Base-by-base conservation (phyloP, 371 early-diverging fungal genomes). In the Apophysomyces elegans region DNA sequence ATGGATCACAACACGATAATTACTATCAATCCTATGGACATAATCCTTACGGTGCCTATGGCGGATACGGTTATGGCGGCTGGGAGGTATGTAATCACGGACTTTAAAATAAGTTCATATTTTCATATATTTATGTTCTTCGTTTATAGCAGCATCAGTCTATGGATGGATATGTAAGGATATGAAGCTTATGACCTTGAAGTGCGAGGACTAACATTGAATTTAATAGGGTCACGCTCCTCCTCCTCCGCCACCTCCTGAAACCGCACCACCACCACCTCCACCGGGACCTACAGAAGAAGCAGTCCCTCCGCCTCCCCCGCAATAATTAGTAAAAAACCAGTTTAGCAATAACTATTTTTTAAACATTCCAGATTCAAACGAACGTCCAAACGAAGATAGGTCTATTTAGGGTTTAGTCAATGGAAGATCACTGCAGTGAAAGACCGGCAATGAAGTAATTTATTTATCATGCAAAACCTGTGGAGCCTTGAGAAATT, bases 161-260 rank as follows among this genome's bases (percentile, higher is more conserved):
- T 67, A 62, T 63, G 63, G 64, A 63, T 50, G 45, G 43, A 59
- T 67, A 18, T 12, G 39, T 46, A 43, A 26, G 32, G 35, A 18
- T 61, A 45, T 50, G 16, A 21, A 7, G 21, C 6, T 16, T 1
- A 21, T 18, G 21, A 26, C 32, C 8, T 36, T 39, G 12, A 16
- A 21, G 36, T 4, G 18, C n/a, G n/a, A 46, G n/a, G 35, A 45
- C n/a, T 54, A 16, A 45, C 16, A 21, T 39, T 8, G 39, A 2
- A 26, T 13, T 45, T 37, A 9, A 13, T 61, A 71, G 72, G 66
- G 64, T 36, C 58, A 64, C 36, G 66, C 74, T 8, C 76, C 76
- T 12, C 79, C 79, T 37, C 77, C 79, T 5, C 77, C 83, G 39
- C 75, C 79, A 50, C 67, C 74, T 14, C 66, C 78, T 16, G 65